Percentiles rank a stretch among this genome's conserved stretches.
These are phyloP conservation scores for Jamesozyma gamospora DNA, from an alignment of 805 yeast species.

Conservation along the genomic window DNA sequence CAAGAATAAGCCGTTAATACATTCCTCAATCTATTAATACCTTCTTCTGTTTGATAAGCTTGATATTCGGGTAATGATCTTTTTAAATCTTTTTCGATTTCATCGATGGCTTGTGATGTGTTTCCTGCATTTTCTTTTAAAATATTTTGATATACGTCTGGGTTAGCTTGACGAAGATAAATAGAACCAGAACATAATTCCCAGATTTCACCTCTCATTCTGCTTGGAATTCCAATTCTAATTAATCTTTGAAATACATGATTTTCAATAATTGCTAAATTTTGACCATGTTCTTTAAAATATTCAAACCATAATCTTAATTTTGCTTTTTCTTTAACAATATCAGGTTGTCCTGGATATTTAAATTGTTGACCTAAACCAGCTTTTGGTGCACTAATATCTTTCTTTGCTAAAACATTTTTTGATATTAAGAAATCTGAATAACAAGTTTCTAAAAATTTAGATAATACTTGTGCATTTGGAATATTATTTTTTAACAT, in stretches of 20 bases:
- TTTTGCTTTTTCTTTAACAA: conserved; percentile 69
- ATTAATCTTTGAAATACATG: conserved; percentile 73
- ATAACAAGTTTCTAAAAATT: conserved; percentile 62
- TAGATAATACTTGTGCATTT: conserved; percentile 49
- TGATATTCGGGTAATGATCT: conserved; percentile 93
- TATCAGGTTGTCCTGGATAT: conserved; percentile 82
- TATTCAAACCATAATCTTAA: conserved; percentile 92
- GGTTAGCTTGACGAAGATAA: conserved; percentile 55
- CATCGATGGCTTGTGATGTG: conserved; percentile 80
- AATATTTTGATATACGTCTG: conserved; percentile 47
- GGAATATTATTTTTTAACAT: conserved; percentile 53
- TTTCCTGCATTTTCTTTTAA: conserved; percentile 53
- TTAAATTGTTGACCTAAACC: conserved; percentile 81
- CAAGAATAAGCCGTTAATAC: conserved; percentile 92
- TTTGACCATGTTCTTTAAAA: conserved; percentile 74
- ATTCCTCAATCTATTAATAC: conserved; percentile 73
- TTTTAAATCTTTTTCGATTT: conserved; percentile 90
- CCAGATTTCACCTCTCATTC: conserved; percentile 94
- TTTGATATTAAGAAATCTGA: conserved; percentile 75
- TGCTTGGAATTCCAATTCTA: conserved; percentile 88
- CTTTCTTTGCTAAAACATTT: conserved; percentile 26
- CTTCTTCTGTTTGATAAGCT: conserved; percentile 81
- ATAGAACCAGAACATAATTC: conserved; percentile 83
- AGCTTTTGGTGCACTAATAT: conserved; percentile 54
- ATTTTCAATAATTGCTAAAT: conserved; percentile 62